A percentile compares a stretch with the other conserved stretches of the same genome.
Conservation (phyloP, 2,329 filamentous ascomycete genomes). For the Colletotrichum tropicicola region DNA sequence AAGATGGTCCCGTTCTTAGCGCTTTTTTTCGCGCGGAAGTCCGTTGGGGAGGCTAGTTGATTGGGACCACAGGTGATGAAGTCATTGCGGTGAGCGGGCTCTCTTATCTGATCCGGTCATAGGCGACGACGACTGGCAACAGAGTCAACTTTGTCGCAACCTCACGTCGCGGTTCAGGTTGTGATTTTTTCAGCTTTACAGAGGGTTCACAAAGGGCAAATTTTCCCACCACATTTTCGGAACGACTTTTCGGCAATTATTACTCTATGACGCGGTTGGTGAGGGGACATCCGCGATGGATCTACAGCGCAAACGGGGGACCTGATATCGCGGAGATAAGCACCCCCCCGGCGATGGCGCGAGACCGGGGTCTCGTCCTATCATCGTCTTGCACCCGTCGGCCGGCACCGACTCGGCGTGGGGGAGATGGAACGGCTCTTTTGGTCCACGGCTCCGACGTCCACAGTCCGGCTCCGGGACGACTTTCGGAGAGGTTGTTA, state of each 20-base stretch:
- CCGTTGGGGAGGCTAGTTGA: conserved; percentile 9
- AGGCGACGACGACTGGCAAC: background rate
- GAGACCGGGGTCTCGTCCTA: conserved; percentile 19
- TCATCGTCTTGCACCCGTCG: conserved; percentile 5
- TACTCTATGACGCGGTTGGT: conserved; percentile 9
- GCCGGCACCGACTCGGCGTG: conserved; percentile 26
- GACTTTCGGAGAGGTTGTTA: too few species aligned
- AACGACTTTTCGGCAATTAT: background rate
- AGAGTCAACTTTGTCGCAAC: background rate
- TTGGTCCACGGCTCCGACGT: too few species aligned
- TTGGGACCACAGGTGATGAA: background rate
- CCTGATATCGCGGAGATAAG: conserved; percentile 12
- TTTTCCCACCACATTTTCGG: background rate
- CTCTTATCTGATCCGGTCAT: background rate
- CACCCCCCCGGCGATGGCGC: background rate
- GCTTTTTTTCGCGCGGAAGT: background rate
- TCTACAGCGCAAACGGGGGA: background rate
- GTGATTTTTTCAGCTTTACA: background rate
- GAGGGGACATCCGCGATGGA: background rate
- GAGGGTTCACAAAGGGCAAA: background rate
- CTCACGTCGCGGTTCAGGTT: background rate
- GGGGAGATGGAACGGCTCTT: too few species aligned
- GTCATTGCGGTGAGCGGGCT: conserved; percentile 3
- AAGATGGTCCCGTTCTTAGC: too few species aligned
- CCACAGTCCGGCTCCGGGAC: too few species aligned